A percentile compares a stretch with the other conserved stretches of the same genome.
phyloP scores from a whole-genome alignment of 129 eudicot genomes.

The Flaveria trinervia region DNA sequence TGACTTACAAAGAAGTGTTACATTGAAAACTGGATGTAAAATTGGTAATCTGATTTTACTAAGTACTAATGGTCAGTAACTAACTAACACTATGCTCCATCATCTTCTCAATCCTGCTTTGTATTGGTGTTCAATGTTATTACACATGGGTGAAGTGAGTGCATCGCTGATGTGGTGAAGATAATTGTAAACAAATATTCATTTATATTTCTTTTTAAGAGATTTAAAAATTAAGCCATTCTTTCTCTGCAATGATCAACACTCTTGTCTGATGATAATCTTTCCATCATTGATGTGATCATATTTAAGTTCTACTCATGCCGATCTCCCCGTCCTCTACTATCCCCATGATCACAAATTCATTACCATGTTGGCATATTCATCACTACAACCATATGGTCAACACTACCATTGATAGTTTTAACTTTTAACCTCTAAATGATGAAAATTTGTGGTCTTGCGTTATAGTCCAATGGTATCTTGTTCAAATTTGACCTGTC shows the following conservation, averaged over 20 bases:
- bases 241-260: constrained; percentile 2
- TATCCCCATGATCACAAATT: not conserved
- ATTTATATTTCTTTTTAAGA: not conserved
- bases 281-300: not conserved
- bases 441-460: not conserved
- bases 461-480: not conserved
- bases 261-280: not conserved
- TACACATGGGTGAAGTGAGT: not conserved
- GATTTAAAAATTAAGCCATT: not conserved
- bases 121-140: not conserved
- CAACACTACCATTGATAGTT: not conserved
- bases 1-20: not conserved
- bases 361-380: not conserved
- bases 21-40: not conserved
- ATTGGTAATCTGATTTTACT: not conserved
- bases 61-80: not conserved
- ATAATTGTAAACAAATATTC: not conserved
- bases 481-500: not conserved
- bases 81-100: not conserved
- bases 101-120: not conserved
- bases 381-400: not conserved
- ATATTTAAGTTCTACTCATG: not conserved
- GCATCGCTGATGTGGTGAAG: not conserved
- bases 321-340: not conserved
- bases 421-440: not conserved